phyloP scores from a whole-genome alignment of 176 grass and related monocot genomes.

The Areca catechu region DNA sequence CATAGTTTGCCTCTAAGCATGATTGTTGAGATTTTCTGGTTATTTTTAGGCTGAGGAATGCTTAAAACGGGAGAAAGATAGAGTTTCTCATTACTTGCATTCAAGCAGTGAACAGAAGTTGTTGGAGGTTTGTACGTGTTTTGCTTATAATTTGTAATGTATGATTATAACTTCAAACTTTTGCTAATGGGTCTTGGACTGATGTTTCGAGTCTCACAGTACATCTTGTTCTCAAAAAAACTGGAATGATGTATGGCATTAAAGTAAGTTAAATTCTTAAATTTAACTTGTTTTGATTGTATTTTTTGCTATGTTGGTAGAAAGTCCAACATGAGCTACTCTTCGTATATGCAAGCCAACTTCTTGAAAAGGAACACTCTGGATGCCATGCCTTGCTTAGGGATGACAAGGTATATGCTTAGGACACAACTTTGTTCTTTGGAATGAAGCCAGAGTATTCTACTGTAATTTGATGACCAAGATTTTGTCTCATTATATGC shows the following conservation, averaged over 20 bases:
- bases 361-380: constrained; percentile 93
- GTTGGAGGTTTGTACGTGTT: constrained; percentile 55
- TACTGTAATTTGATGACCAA: background rate
- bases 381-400: constrained; percentile 81
- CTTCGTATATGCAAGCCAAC: constrained; percentile 63
- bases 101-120: constrained; percentile 85
- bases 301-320: constrained; percentile 20
- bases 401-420: constrained; percentile 73
- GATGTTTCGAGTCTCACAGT: background rate
- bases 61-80: constrained; percentile 77
- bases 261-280: no score
- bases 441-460: background rate
- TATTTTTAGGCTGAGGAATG: constrained; percentile 83
- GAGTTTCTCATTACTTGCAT: constrained; percentile 93
- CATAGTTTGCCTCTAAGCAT: background rate
- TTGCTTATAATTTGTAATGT: background rate
- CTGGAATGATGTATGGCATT: background rate
- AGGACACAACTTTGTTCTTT: background rate
- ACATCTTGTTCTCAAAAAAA: background rate
- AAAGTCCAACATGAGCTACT: constrained; percentile 95
- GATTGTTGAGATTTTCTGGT: constrained; percentile 10
- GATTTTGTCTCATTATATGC: background rate
- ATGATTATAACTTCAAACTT: background rate
- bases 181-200: constrained; percentile 3
- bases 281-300: background rate